A percentile compares a stretch with the other conserved stretches of the same genome.
phyloP scores from a whole-genome alignment of 2,329 filamentous ascomycete species.

The Penicillium sp. region DNA sequence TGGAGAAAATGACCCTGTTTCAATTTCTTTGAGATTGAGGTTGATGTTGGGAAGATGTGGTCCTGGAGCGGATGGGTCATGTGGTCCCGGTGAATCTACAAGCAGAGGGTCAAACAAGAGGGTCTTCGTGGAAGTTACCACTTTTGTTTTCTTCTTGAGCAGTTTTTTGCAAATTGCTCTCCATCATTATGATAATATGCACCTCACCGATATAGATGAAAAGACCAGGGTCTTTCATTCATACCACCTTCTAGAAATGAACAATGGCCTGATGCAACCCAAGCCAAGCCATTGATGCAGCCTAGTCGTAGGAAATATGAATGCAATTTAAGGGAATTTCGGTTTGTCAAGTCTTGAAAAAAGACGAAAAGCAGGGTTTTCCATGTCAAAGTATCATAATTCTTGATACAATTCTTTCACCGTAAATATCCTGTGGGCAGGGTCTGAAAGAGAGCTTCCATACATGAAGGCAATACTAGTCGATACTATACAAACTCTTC shows the following conservation, averaged over 20 bases:
- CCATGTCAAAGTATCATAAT: too few relatives aligned
- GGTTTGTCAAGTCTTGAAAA: neutral
- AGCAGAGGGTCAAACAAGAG: neutral
- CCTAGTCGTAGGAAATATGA: neutral
- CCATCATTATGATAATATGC: neutral
- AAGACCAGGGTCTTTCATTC: neutral
- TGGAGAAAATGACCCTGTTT: neutral
- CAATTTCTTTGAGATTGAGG: neutral
- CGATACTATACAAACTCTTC: neutral
- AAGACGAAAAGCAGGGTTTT: neutral
- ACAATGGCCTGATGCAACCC: neutral
- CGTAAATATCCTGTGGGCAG: too few relatives aligned
- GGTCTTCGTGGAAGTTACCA: neutral
- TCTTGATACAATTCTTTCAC: too few relatives aligned
- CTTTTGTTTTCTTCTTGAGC: neutral
- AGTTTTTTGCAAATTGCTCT: neutral
- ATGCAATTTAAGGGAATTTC: neutral
- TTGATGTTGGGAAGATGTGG: neutral
- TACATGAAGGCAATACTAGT: neutral
- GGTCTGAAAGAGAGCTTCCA: too few relatives aligned
- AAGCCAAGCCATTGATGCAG: neutral
- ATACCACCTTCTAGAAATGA: neutral
- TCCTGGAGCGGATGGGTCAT: neutral
- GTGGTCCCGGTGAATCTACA: neutral
- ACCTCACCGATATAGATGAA: neutral